Conservation (phyloP, 2,329 filamentous ascomycete genomes). For the Penicillium glabrum region DNA sequence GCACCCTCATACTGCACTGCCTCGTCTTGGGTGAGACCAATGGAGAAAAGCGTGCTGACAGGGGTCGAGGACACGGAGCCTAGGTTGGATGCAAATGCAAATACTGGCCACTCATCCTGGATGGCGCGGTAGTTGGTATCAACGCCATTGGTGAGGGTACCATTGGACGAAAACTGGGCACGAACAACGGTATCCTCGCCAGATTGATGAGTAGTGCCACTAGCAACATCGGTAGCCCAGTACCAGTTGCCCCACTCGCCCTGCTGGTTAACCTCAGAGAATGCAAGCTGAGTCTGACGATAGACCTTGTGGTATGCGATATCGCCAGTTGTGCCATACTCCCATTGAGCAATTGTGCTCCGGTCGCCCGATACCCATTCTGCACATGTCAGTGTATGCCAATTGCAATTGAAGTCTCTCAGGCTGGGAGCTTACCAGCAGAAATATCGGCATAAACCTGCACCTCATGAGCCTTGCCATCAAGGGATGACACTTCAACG, state of each 20-base stretch:
- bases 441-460: constrained; percentile 73
- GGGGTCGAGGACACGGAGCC: constrained; percentile 42
- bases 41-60: constrained; percentile 48
- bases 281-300: constrained; percentile 48
- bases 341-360: constrained; percentile 60
- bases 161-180: constrained; percentile 44
- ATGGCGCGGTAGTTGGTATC: constrained; percentile 54
- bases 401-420: background rate
- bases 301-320: constrained; percentile 63
- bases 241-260: constrained; percentile 57
- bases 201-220: constrained; percentile 48
- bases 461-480: constrained; percentile 63
- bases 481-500: constrained; percentile 61
- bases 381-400: constrained; percentile 32
- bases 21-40: constrained; percentile 51
- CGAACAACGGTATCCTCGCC: constrained; percentile 51
- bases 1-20: constrained; percentile 52
- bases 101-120: constrained; percentile 52
- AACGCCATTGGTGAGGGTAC: constrained; percentile 45
- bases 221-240: constrained; percentile 48
- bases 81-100: constrained; percentile 53
- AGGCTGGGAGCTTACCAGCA: constrained; percentile 52
- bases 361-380: constrained; percentile 71
- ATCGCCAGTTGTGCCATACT: constrained; percentile 51
- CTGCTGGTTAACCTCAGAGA: constrained; percentile 49